These are phyloP conservation scores for Groenewaldozyma sp. DNA, from an alignment of 1,139 yeast species.

Conservation along the genomic window DNA sequence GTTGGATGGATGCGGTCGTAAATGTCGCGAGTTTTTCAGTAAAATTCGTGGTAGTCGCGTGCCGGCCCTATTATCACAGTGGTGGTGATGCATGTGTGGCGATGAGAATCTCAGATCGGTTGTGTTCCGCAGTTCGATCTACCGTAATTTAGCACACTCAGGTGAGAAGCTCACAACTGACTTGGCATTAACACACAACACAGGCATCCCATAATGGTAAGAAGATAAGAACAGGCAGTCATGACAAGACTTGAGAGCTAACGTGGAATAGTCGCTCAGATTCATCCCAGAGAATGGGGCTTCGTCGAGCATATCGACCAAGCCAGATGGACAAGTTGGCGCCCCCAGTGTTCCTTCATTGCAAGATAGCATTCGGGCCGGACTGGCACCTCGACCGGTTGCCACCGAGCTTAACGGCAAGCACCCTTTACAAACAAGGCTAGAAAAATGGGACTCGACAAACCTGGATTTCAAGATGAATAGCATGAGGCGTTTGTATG, in stretches of 20 bases:
- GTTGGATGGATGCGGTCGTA: no score
- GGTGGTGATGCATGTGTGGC: no score
- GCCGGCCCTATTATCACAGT: no score
- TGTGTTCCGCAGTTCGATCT: no score
- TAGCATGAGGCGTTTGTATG: conserved; percentile 72
- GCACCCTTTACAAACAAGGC: conserved; percentile 78
- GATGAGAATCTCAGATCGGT: no score
- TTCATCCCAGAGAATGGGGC: conserved; percentile 21
- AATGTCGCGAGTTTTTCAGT: no score
- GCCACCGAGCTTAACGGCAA: conserved; percentile 67
- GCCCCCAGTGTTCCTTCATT: conserved; percentile 24
- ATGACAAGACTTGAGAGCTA: no score
- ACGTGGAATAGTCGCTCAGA: conserved; percentile 16
- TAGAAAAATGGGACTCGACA: conserved; percentile 71
- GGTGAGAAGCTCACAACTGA: not conserved
- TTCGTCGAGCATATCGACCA: conserved; percentile 17
- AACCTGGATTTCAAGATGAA: conserved; percentile 66
- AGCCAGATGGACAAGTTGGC: conserved; percentile 17
- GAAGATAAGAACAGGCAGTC: no score
- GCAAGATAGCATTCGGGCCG: conserved; percentile 23
- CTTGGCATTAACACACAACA: no score
- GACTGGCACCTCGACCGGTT: conserved; percentile 26
- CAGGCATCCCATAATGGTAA: not conserved
- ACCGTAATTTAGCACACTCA: no score
- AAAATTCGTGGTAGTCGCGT: no score